These are phyloP conservation scores for Ophiostoma piceae DNA, from an alignment of 2,329 filamentous ascomycete species.

Conservation along the genomic window DNA sequence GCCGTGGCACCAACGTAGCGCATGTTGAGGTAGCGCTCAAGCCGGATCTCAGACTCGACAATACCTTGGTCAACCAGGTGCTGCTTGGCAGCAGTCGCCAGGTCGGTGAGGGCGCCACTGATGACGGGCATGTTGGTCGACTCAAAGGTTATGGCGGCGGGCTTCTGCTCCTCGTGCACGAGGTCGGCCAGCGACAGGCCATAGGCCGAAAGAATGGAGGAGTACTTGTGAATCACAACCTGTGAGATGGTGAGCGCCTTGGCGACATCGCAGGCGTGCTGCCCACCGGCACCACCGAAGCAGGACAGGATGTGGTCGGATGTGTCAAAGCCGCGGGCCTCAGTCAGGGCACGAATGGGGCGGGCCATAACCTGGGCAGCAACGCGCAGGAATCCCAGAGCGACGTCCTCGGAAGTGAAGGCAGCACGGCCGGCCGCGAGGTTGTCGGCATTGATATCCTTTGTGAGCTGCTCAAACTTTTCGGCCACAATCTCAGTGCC, in stretches of 20 bases:
- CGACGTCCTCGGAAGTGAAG: conserved; percentile 57
- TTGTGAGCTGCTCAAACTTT: conserved; percentile 81
- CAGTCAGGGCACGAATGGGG: conserved; percentile 82
- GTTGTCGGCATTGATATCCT: conserved; percentile 65
- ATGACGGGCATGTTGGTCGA: conserved; percentile 36
- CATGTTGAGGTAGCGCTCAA: conserved; percentile 61
- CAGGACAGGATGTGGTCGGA: conserved; percentile 84
- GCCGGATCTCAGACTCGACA: conserved; percentile 31
- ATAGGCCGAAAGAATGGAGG: conserved; percentile 82
- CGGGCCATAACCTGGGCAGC: conserved; percentile 67
- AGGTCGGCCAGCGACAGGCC: conserved; percentile 90
- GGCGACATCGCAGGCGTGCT: conserved; percentile 83
- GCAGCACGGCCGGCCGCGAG: conserved; percentile 44
- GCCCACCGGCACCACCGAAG: conserved; percentile 86
- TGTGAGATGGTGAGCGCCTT: conserved; percentile 76
- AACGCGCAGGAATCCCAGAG: conserved; percentile 57
- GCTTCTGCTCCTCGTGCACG: conserved; percentile 81
- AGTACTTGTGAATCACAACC: conserved; percentile 80
- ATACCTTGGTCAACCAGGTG: conserved; percentile 75
- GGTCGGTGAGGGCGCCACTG: conserved; percentile 43
- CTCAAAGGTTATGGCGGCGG: conserved; percentile 58
- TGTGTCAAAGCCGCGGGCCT: conserved; percentile 89
- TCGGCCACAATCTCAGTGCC: conserved; percentile 63
- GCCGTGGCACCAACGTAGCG: conserved; percentile 86
- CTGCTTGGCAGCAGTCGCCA: conserved; percentile 66